A percentile compares a stretch with the other conserved stretches of the same genome.
phyloP scores from a whole-genome alignment of 768 basidiomycete species.

The Termitomyces sp. region DNA sequence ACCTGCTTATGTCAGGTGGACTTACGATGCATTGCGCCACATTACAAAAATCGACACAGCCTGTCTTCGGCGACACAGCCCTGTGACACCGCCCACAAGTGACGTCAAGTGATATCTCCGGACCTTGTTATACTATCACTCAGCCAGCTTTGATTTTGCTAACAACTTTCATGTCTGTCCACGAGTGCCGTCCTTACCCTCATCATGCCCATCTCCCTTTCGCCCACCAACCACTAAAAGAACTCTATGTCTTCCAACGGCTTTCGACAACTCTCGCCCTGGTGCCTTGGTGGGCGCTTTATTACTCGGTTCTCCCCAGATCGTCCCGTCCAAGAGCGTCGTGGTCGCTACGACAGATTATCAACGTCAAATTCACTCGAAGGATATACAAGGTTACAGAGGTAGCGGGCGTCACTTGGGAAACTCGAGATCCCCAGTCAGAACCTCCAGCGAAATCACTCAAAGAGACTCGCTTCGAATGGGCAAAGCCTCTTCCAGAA shows the following conservation, averaged over 20 bases:
- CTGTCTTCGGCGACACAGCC: no score
- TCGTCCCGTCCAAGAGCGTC: conserved; percentile 40
- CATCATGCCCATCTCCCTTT: not conserved
- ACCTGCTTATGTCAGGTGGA: not conserved
- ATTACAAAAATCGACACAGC: not conserved
- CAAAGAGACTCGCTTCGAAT: conserved; percentile 43
- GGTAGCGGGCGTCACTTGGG: conserved; percentile 52
- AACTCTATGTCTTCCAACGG: conserved; percentile 39
- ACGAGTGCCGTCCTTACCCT: not conserved
- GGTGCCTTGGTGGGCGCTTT: conserved; percentile 39
- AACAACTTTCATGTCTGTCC: not conserved
- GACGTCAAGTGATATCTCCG: not conserved
- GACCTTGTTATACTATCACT: not conserved
- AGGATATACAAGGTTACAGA: conserved; percentile 51
- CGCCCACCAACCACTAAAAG: not conserved
- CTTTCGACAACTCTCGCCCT: conserved; percentile 44
- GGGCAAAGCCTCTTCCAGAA: conserved; percentile 39
- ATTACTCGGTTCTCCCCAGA: conserved; percentile 40
- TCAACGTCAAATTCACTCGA: conserved; percentile 47
- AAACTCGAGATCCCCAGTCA: conserved; percentile 38
- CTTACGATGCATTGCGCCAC: not conserved
- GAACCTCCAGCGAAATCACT: conserved; percentile 28
- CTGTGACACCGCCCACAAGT: not conserved
- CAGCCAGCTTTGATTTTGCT: not conserved
- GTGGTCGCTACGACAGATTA: conserved; percentile 44